phyloP scores from a whole-genome alignment of 1,284 basidiomycete species.

The Cryptococcus sp. region DNA sequence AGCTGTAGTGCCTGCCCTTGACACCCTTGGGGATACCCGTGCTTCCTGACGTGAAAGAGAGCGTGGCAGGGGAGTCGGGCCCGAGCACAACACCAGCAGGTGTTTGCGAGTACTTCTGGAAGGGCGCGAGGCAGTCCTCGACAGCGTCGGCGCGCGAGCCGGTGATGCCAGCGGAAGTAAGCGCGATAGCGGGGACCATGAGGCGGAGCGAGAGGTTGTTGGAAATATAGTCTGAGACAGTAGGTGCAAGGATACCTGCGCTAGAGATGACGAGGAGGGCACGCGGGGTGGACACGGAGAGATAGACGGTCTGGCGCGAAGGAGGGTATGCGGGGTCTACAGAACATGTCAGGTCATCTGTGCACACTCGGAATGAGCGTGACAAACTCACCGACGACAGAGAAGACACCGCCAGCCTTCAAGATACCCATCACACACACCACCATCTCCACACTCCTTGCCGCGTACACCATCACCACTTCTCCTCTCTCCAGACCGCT shows the following conservation, averaged over 20 bases:
- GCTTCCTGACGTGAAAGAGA: slow-evolving; percentile 96
- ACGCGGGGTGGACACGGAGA: slow-evolving; percentile 90
- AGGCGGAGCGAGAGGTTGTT: slow-evolving; percentile 82
- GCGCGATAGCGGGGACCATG: slow-evolving; percentile 84
- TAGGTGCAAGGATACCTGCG: slow-evolving; percentile 75
- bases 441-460: slow-evolving; percentile 93
- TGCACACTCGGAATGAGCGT: background rate
- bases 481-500: slow-evolving; percentile 88
- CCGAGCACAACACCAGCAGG: slow-evolving; percentile 76
- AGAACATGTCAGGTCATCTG: background rate
- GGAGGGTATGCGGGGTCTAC: slow-evolving; percentile 95
- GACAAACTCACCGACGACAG: slow-evolving; percentile 75
- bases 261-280: slow-evolving; percentile 88
- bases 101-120: slow-evolving; percentile 50
- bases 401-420: slow-evolving; percentile 96
- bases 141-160: slow-evolving; percentile 57
- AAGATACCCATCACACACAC: slow-evolving; percentile 96
- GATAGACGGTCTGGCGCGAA: slow-evolving; percentile 90
- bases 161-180: slow-evolving; percentile 63
- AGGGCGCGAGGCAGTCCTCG: slow-evolving; percentile 49
- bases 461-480: slow-evolving; percentile 98
- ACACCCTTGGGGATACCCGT: slow-evolving; percentile 99
- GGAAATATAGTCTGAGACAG: slow-evolving; percentile 80
- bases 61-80: slow-evolving; percentile 90
- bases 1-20: slow-evolving; percentile 86